phyloP scores from a whole-genome alignment of 768 basidiomycete species.

The Austroboletus festivus region DNA sequence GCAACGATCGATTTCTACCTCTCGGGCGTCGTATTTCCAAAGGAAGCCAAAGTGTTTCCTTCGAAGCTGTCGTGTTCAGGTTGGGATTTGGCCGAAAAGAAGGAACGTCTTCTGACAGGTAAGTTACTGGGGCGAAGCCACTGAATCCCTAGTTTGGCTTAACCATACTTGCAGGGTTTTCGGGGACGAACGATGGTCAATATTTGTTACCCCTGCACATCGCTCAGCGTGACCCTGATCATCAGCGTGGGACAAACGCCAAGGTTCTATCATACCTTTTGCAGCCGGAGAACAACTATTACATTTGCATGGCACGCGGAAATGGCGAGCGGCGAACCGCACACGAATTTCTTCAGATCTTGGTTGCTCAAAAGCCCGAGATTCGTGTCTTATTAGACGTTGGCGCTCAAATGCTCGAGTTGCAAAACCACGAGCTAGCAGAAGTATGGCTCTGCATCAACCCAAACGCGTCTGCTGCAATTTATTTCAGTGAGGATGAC shows the following conservation, averaged over 20 bases:
- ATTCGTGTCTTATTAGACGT: conserved; percentile 52
- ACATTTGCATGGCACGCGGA: conserved; percentile 10
- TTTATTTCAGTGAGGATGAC: conserved; percentile 34
- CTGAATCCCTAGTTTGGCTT: neutral
- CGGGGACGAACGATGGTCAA: conserved; percentile 39
- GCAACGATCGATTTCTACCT: conserved; percentile 37
- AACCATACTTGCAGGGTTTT: conserved; percentile 27
- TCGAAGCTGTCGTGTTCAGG: conserved; percentile 33
- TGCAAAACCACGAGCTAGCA: conserved; percentile 42
- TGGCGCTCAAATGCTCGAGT: conserved; percentile 55
- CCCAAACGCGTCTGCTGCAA: conserved; percentile 22
- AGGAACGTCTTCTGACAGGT: conserved; percentile 13
- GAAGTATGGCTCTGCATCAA: conserved; percentile 37
- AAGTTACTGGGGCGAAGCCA: neutral
- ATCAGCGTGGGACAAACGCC: conserved; percentile 45
- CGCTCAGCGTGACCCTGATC: conserved; percentile 25
- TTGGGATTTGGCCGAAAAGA: conserved; percentile 37
- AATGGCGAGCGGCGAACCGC: conserved; percentile 18
- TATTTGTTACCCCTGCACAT: conserved; percentile 39
- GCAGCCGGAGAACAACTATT: conserved; percentile 19
- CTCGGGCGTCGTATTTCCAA: conserved; percentile 37
- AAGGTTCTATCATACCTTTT: conserved; percentile 32
- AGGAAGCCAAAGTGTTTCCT: conserved; percentile 35
- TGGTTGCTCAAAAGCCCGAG: conserved; percentile 36
- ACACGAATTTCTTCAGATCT: conserved; percentile 19